phyloP scores from a whole-genome alignment of 208 protist genomes.

The Trypanosoma congolense region DNA sequence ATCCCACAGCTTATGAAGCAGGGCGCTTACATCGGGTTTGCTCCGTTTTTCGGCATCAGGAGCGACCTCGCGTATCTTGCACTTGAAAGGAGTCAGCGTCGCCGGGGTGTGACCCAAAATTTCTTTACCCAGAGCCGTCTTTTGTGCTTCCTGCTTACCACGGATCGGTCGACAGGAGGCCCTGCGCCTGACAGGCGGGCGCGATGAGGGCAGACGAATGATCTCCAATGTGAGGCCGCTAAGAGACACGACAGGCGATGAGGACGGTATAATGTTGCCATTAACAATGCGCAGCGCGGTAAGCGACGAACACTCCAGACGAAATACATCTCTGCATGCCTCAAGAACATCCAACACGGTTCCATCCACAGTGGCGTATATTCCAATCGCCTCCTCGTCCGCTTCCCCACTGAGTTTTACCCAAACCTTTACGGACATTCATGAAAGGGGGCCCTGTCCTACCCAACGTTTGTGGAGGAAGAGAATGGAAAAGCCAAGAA shows the following conservation, averaged over 20 bases:
- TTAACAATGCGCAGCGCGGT: conserved; percentile 17
- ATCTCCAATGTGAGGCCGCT: conserved; percentile 17
- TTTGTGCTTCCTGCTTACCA: neutral
- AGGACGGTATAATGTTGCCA: conserved; percentile 17
- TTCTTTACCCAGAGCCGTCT: neutral
- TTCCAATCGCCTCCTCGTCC: conserved; percentile 22
- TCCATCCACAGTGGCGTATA: conserved; percentile 15
- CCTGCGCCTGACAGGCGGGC: neutral
- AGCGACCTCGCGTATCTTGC: neutral
- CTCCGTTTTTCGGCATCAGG: neutral
- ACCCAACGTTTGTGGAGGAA: neutral
- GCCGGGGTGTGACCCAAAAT: too few species aligned
- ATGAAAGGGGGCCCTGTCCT: neutral
- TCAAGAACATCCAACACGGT: conserved; percentile 21
- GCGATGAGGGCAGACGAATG: neutral
- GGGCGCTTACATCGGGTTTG: neutral
- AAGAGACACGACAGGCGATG: conserved; percentile 14
- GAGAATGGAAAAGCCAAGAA: neutral
- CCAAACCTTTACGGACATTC: conserved; percentile 26
- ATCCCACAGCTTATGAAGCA: conserved; percentile 10
- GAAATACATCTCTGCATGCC: conserved; percentile 15
- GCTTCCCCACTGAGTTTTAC: conserved; percentile 14
- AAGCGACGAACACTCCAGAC: conserved; percentile 2
- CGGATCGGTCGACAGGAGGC: neutral
- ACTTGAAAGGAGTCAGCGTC: neutral